phyloP scores from a whole-genome alignment of 139 green algal genomes.

The Coelastrella sp. region DNA sequence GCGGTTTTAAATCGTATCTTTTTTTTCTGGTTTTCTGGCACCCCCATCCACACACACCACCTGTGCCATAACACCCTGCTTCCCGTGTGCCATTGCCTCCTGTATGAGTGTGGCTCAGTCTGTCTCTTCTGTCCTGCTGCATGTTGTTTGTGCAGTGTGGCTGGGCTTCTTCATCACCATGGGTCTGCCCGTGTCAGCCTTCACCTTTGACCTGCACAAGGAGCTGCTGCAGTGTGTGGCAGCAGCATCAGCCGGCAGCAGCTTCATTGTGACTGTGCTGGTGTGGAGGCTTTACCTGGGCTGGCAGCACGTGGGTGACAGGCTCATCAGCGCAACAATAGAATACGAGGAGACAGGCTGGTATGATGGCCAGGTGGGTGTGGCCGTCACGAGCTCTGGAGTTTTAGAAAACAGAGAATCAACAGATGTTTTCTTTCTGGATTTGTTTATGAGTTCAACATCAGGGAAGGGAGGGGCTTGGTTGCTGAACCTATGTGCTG shows the following conservation, averaged over 20 bases:
- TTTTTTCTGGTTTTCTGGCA: too few species aligned
- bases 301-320: conserved; percentile 75
- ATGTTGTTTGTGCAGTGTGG: conserved; percentile 24
- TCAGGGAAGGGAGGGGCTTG: not conserved
- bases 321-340: conserved; percentile 71
- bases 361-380: conserved; percentile 63
- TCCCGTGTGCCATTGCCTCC: too few species aligned
- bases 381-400: too few species aligned
- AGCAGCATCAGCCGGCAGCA: conserved; percentile 46
- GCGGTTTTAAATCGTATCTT: too few species aligned
- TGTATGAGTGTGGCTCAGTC: too few species aligned
- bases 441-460: too few species aligned
- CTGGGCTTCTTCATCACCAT: conserved; percentile 45
- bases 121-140: not conserved
- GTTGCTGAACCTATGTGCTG: too few species aligned
- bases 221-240: conserved; percentile 49
- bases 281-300: conserved; percentile 52
- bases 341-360: conserved; percentile 83
- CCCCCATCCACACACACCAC: too few species aligned
- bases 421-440: too few species aligned
- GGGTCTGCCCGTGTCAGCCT: conserved; percentile 47
- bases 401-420: too few species aligned
- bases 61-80: too few species aligned
- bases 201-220: conserved; percentile 51
- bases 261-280: conserved; percentile 50